These are phyloP conservation scores for Trichaptum fuscoviolaceum DNA, from an alignment of 768 basidiomycete species.

Conservation along the genomic window DNA sequence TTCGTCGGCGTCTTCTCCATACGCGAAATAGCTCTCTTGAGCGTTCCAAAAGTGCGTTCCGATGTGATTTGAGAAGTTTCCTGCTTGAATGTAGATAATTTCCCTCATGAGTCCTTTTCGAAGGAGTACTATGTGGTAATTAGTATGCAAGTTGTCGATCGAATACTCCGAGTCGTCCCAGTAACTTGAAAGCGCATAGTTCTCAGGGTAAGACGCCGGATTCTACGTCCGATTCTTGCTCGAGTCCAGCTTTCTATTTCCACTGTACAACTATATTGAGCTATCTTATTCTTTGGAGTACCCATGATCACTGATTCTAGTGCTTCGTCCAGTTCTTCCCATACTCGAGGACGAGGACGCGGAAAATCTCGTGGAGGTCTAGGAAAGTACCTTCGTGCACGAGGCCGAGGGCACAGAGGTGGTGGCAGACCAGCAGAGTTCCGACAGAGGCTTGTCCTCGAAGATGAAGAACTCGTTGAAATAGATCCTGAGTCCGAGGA, in stretches of 20 bases:
- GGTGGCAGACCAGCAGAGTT: slow-evolving; percentile 64
- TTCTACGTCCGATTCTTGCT: too few relatives aligned
- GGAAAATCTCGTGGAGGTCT: slow-evolving; percentile 61
- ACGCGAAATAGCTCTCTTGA: slow-evolving; percentile 63
- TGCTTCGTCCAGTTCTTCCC: not conserved
- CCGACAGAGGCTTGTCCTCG: slow-evolving; percentile 51
- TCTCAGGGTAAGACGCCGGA: not conserved
- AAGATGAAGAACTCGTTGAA: slow-evolving; percentile 44
- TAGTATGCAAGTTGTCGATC: too few relatives aligned
- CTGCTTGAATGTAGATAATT: slow-evolving; percentile 75
- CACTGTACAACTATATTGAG: not conserved
- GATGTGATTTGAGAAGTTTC: slow-evolving; percentile 56
- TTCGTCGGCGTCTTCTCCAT: slow-evolving; percentile 31
- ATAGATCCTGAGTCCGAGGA: slow-evolving; percentile 39
- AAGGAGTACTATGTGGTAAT: not conserved
- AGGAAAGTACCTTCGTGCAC: slow-evolving; percentile 70
- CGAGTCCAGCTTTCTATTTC: too few relatives aligned
- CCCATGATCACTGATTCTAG: not conserved
- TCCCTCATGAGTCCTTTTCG: slow-evolving; percentile 52
- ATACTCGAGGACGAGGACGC: slow-evolving; percentile 38
- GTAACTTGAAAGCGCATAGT: too few relatives aligned
- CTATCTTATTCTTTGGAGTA: not conserved
- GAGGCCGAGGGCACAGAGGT: slow-evolving; percentile 52
- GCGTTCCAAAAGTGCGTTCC: slow-evolving; percentile 83
- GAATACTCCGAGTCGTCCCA: too few relatives aligned